phyloP scores from a whole-genome alignment of 2,329 filamentous ascomycete species.

The Phyllosticta capitalensis region DNA sequence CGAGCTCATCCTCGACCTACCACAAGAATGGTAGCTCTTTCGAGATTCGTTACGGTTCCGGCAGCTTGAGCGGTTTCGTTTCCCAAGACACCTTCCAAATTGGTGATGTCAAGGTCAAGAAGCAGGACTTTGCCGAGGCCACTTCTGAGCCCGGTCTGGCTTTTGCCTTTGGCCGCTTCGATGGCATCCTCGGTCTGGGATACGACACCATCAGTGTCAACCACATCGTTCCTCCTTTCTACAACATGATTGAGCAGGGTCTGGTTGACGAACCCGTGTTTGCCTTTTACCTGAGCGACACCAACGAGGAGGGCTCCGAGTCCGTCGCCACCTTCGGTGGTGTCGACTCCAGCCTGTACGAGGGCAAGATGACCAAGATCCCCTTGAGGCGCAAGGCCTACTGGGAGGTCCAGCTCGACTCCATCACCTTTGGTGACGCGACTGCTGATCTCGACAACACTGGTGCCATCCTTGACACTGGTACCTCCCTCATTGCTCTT shows the following conservation, averaged over 20 bases:
- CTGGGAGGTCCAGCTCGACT: constrained; percentile 96
- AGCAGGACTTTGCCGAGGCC: constrained; percentile 92
- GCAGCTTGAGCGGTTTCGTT: constrained; percentile 85
- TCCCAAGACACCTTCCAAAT: constrained; percentile 82
- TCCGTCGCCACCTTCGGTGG: constrained; percentile 90
- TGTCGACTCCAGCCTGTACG: constrained; percentile 70
- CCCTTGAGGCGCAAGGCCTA: constrained; percentile 97
- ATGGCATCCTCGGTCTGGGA: constrained; percentile 90
- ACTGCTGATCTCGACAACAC: constrained; percentile 86
- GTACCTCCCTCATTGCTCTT: constrained; percentile 93
- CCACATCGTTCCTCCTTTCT: constrained; percentile 87
- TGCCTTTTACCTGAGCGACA: constrained; percentile 85
- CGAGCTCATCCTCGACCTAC: constrained; percentile 77
- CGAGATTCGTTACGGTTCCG: constrained; percentile 91
- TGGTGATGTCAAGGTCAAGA: constrained; percentile 78
- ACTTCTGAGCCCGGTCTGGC: constrained; percentile 92
- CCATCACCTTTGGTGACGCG: constrained; percentile 79
- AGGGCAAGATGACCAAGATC: constrained; percentile 83
- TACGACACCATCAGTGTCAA: constrained; percentile 98
- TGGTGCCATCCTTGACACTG: constrained; percentile 94
- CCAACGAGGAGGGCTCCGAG: constrained; percentile 58
- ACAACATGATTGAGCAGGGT: constrained; percentile 85
- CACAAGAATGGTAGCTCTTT: constrained; percentile 90
- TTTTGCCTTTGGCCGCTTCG: constrained; percentile 95
- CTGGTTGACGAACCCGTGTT: constrained; percentile 89